Evolutionary conservation across 257 asterid genomes (phyloP).

Genomic region (Solanum okadae): DNA sequence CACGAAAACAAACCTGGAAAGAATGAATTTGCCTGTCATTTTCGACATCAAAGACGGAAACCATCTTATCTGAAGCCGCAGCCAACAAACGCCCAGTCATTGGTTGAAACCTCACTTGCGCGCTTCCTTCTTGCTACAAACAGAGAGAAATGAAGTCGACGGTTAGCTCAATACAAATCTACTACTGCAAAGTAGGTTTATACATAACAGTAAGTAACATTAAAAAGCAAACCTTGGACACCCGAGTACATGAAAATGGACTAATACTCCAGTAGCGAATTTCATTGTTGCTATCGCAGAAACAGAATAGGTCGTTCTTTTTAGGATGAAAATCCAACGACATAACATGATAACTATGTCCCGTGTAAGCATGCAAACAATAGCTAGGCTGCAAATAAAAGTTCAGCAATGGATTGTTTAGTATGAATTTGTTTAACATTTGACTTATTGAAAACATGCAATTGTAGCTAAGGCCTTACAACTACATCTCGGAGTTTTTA

Average conservation of each 20-base stretch:
- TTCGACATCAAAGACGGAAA: constrained; percentile 15
- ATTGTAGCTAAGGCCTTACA: not conserved
- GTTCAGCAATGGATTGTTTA: not conserved
- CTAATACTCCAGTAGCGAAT: constrained; percentile 13
- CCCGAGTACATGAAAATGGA: constrained; percentile 1
- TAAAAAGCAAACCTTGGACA: constrained; percentile 4
- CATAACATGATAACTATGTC: constrained; percentile 8
- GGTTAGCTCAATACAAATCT: not conserved
- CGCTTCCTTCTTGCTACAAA: constrained; percentile 12
- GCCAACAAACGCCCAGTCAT: constrained; percentile 7
- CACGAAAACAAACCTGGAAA: constrained; percentile 4
- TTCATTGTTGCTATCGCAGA: constrained; percentile 9
- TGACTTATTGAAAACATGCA: not conserved
- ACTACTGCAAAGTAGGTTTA: not conserved
- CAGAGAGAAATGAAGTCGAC: not conserved
- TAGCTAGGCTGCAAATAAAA: constrained; percentile 10
- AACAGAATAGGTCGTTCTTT: constrained; percentile 9
- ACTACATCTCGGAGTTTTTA: not conserved
- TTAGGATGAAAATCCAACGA: constrained; percentile 16
- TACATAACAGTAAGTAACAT: not conserved
- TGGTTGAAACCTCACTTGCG: constrained; percentile 20
- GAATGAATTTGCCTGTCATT: constrained; percentile 3
- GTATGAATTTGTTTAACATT: not conserved
- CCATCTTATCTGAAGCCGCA: constrained; percentile 17
- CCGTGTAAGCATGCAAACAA: constrained; percentile 6